These are phyloP conservation scores for Graphiopsis chlorocephala DNA, from an alignment of 2,329 filamentous ascomycete species.

Conservation along the genomic window DNA sequence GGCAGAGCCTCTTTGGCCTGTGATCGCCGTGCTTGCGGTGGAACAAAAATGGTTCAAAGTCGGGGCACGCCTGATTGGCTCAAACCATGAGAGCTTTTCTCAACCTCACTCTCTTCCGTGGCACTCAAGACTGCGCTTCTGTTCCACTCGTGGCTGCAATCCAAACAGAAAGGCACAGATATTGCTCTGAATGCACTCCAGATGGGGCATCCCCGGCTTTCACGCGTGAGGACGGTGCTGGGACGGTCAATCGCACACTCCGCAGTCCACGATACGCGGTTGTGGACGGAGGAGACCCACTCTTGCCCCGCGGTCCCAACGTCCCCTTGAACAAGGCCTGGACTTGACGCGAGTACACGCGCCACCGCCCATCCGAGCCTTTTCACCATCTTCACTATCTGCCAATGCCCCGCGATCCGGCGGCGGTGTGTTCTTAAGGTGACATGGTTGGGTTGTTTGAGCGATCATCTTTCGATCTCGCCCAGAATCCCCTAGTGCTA, in stretches of 20 bases:
- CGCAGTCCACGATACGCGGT: not conserved
- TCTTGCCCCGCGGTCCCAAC: slow-evolving; percentile 12
- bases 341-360: not conserved
- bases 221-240: not conserved
- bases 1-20: not conserved
- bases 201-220: not conserved
- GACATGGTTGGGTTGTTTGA: not conserved
- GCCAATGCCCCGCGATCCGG: not conserved
- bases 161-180: not conserved
- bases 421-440: not conserved
- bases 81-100: not conserved
- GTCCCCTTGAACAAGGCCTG: slow-evolving; percentile 3
- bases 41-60: not conserved
- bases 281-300: not conserved
- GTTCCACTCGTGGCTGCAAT: not conserved
- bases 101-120: slow-evolving; percentile 4
- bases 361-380: not conserved
- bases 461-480: not conserved
- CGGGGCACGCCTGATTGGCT: not conserved
- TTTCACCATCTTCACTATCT: slow-evolving; percentile 1
- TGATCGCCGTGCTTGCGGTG: not conserved
- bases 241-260: not conserved
- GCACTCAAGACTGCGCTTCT: not conserved
- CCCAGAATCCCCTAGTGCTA: not conserved
- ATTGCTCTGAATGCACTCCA: not conserved